Evolutionary conservation across 208 protist genomes (phyloP), one percentile per base, ranked within the genome.

Genomic region (Phytomonas sp.): DNA sequence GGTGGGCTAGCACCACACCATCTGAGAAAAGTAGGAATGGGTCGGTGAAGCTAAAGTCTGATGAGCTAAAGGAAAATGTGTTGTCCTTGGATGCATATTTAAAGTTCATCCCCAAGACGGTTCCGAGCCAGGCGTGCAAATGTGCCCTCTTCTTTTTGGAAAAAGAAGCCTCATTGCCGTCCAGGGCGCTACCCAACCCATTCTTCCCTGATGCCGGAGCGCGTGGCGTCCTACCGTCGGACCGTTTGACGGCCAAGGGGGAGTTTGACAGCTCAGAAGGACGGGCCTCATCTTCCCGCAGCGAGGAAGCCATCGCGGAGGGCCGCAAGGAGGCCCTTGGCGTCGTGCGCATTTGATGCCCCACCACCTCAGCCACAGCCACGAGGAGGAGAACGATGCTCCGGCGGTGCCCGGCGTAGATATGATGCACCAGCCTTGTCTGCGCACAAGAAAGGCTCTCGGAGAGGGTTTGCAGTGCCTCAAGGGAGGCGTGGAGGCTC

Each of bases 21-120:
- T 94, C 85, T 5, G 85, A 91, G 62, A 94, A 92, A 37, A 86
- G 1, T 15, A 83, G 40, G 63, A 76, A 86, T 9, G 72, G 78
- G 15, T 78, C 63, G 20, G 36, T 62, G 33, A 70, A 15, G 11
- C 51, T 36, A 36, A 46, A 56, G 8, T 51, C 26, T 33, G 15
- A 46, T 33, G 61, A 40, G 63, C 70, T 74, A 53, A 76, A 76
- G 0, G 72, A 66, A 65, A 87, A 87, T 40, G 68, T 77, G 15
- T 61, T 62, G 70, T 92, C 86, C 31, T 80, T 77, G 40, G 86
- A 78, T 17, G 63, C 71, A 78, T 91, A 87, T n/a, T 53, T 66
- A 62, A 82, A 85, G 8, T 75, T 71, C 13, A 67, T 33, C 8
- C 85, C 86, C 23, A 94, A 75, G 56, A 75, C 68, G 4, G 31